Percentiles rank a stretch among this genome's conserved stretches.
These are phyloP conservation scores for Chiua virens DNA, from an alignment of 768 basidiomycete genomes.

Conservation along the genomic window DNA sequence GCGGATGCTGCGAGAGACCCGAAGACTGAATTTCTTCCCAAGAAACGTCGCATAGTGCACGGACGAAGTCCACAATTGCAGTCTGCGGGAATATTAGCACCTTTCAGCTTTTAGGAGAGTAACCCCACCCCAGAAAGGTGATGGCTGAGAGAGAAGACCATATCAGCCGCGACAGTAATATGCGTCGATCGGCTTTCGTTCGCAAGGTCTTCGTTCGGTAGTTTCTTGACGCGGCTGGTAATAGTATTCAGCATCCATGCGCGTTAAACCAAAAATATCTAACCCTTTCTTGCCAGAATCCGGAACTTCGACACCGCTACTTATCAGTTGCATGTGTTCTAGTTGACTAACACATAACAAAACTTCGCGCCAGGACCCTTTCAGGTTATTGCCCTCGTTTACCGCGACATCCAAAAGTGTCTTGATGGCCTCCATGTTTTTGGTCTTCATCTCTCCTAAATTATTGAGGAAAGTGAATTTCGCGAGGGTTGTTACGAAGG, in stretches of 20 bases:
- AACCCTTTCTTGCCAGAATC: conserved; percentile 83
- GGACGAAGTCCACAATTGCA: conserved; percentile 97
- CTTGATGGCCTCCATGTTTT: conserved; percentile 99
- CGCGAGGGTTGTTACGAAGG: conserved; percentile 92
- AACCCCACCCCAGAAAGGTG: conserved; percentile 88
- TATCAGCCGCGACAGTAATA: conserved; percentile 97
- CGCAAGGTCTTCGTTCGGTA: conserved; percentile 89
- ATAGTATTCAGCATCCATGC: conserved; percentile 6
- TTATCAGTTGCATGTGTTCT: conserved; percentile 98
- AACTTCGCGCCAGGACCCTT: conserved; percentile 95
- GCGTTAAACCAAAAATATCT: conserved; percentile 23
- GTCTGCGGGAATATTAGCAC: conserved; percentile 48
- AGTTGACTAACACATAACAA: conserved; percentile 96
- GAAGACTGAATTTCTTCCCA: conserved; percentile 99
- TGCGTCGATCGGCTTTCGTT: conserved; percentile 97
- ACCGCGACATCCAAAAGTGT: conserved; percentile 91
- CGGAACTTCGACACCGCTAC: conserved; percentile 81
- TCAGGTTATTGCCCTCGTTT: conserved; percentile 94
- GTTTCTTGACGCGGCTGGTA: conserved; percentile 48
- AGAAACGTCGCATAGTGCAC: conserved; percentile 92
- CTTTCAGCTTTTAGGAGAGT: neutral
- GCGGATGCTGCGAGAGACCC: conserved; percentile 88
- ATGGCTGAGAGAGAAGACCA: conserved; percentile 97
- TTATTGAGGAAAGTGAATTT: conserved; percentile 99
- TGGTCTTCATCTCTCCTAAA: conserved; percentile 96